Base-by-base conservation (phyloP, 2,329 filamentous ascomycete genomes). In the Arthroderma sp. region DNA sequence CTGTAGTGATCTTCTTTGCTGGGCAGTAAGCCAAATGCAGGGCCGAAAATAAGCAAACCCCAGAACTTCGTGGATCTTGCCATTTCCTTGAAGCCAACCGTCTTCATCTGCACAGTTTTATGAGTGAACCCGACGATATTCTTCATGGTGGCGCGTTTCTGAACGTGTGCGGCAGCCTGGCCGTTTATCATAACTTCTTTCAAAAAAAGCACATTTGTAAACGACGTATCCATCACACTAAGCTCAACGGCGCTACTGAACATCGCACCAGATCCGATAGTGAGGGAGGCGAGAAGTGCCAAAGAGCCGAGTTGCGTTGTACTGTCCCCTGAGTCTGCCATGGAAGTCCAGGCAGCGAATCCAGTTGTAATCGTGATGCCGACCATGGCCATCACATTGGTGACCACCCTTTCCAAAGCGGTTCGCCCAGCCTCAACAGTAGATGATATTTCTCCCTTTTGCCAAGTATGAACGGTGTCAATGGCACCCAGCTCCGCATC, bases 201-300 rank as follows among this genome's bases (percentile, higher is more conserved):
- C 33, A 41, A 46, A 33, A 46, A 46, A 7, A 46, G 38, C 5
- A 46, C 44, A 30, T 46, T 46, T 22, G 38, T 38, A 11, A 46
- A 46, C 8, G 44, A 46, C n/a, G 44, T 42, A 6, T 41, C 39
- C 45, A 47, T 47, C 2, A 47, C 45, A 15, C 45, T 47, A 30
- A 47, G 45, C 36, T 47, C 45, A n/a, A 47, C 36, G 3, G 45
- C 45, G 15, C 45, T 47, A 39, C 45, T 47, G 36, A 47, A 47
- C 45, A 47, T 47, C 4, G 45, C 45, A 4, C 45, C 45, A 2
- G 45, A 34, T 7, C 45, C 45, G 29, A 47, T 47, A 31, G 45
- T 47, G 7, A 47, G 45, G 36, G 45, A 47, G 11, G 45, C 45
- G 29, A 47, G 40, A 4, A 47, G 40, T 7, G 40, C 45, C 36